Base-by-base conservation (phyloP, 2,329 filamentous ascomycete genomes). In the Claviceps humidiphila region DNA sequence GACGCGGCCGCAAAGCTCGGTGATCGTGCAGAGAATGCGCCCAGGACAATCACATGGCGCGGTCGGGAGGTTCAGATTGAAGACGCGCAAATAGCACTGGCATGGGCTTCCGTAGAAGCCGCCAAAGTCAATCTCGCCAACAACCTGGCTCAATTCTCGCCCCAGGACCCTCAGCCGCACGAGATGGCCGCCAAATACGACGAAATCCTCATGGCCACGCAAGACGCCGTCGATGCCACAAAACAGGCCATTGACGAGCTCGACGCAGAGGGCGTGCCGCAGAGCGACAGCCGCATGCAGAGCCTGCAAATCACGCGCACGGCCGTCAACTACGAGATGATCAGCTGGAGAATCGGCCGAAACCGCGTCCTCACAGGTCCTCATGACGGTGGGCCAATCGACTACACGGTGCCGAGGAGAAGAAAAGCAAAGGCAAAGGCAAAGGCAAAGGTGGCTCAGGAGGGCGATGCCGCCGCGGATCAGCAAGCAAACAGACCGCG, bases 221-320 rank as follows among this genome's bases (percentile, higher is more conserved):
- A 97, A 68, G 91, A 98, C 64, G 89, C 88, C 3, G 89, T 91
- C 20, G 93, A 98, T 68, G 89, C 89, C 5, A 93, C 90, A 0
- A 94, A 95, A 68, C 83, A 86, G 60, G 89, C 89, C 11, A 95
- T 96, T 54, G 91, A 97, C 58, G 93, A 97, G 66, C 74, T 96
- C 53, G 80, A 81, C 49, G 82, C 79, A 54, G 93, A 98, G 65
- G 87, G 89, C 1, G 80, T 95, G 14, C 79, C 87, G 22, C 87
- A 89, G 64, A 83, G 88, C 53, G 91, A 98, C 63, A 71, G 81
- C 39, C 81, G 89, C 53, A 89, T 98, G 82, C 93, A 98, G 69
- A 84, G 89, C 60, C 73, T 98, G 46, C 90, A 95, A 59, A 85
- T 98, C 54, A 95, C 90, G 3, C 85, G 87, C 55, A 94, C 94